Evolutionary conservation across 495 filamentous ascomycete genomes (phyloP).

Genomic region (Amorphotheca resinae): DNA sequence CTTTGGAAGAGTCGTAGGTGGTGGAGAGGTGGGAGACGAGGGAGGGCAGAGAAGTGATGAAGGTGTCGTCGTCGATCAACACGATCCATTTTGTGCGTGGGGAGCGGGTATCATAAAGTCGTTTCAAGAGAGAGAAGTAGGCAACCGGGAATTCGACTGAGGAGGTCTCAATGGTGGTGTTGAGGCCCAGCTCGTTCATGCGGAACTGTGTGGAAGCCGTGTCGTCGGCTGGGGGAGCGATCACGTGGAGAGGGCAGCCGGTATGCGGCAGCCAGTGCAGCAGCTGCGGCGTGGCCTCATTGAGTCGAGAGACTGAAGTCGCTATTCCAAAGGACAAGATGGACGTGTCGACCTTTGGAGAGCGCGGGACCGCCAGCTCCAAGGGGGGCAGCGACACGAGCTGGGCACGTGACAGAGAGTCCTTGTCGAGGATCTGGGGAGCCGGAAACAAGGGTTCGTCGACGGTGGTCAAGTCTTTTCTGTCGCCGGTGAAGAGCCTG

Average conservation of each 20-base stretch:
- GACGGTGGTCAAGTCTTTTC: constrained; percentile 5
- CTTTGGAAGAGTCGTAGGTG: constrained; percentile 35
- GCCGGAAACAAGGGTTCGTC: constrained; percentile 7
- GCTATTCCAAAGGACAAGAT: constrained; percentile 43
- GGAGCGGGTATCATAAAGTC: constrained; percentile 39
- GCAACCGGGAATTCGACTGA: constrained; percentile 45
- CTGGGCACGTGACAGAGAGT: not conserved
- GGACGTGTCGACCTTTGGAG: constrained; percentile 9
- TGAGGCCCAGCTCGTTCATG: constrained; percentile 33
- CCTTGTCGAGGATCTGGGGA: not conserved
- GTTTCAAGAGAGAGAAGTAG: constrained; percentile 50
- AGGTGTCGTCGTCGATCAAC: constrained; percentile 63
- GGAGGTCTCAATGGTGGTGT: constrained; percentile 41
- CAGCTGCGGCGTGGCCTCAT: constrained; percentile 37
- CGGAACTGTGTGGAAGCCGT: constrained; percentile 13
- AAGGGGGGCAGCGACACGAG: constrained; percentile 1
- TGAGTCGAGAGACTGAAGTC: constrained; percentile 42
- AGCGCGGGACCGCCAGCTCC: constrained; percentile 4
- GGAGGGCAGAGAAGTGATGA: constrained; percentile 49
- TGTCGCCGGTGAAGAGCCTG: constrained; percentile 1
- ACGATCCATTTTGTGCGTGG: constrained; percentile 49
- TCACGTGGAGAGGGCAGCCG: constrained; percentile 40
- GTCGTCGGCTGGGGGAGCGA: constrained; percentile 39
- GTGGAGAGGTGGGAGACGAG: constrained; percentile 36
- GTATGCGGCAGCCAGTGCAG: constrained; percentile 49